These are phyloP conservation scores for Tolypocladium capitatum DNA, from an alignment of 2,329 filamentous ascomycete species.

Conservation along the genomic window DNA sequence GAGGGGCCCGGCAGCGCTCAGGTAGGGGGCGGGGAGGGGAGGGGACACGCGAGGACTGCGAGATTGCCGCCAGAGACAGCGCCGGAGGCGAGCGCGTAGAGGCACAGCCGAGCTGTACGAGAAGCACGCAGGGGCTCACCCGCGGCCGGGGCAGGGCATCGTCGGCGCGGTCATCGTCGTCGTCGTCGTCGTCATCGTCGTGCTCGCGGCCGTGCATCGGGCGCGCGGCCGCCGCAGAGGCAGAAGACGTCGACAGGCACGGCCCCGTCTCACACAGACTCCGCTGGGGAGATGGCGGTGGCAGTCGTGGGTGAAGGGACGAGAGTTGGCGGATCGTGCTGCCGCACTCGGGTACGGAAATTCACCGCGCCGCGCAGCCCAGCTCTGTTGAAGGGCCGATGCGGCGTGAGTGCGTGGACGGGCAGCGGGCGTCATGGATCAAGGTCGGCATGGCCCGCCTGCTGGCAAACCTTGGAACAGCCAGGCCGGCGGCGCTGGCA, in stretches of 20 bases:
- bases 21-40: not conserved
- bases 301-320: not conserved
- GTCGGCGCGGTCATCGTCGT: not conserved
- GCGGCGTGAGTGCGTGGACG: too few species aligned
- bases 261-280: not conserved
- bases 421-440: too few species aligned
- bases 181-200: not conserved
- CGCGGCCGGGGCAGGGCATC: not conserved
- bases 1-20: not conserved
- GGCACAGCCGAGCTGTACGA: not conserved
- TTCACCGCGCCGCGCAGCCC: not conserved
- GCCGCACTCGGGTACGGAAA: not conserved
- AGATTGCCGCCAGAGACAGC: conserved; percentile 1
- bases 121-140: not conserved
- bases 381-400: too few species aligned
- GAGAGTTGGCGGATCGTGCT: not conserved
- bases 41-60: not conserved
- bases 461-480: not conserved
- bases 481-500: not conserved
- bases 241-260: not conserved
- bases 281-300: not conserved
- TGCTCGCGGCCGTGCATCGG: not conserved
- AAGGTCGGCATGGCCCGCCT: not conserved
- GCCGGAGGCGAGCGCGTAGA: not conserved
- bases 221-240: not conserved